Base-by-base conservation (phyloP, 371 early-diverging fungal species). In the Mucor sp. region DNA sequence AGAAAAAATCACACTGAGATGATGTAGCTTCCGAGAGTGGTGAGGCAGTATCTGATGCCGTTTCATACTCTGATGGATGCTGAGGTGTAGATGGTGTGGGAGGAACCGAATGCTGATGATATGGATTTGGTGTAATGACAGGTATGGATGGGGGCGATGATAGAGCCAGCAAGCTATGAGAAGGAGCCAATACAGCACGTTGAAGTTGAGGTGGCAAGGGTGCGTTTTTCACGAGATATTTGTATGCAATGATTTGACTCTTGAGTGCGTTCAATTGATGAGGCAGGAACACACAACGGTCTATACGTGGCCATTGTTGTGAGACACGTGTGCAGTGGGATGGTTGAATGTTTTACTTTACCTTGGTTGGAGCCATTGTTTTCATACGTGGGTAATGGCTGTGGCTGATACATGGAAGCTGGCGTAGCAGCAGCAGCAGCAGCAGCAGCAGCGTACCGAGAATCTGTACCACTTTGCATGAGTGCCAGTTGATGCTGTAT, bases 191-290 rank as follows among this genome's bases (percentile, higher is more conserved):
- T 21, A 94, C 84, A 44, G 84, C 85, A 71, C 86, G 79, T 65
- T 89, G 90, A 41, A 94, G 76, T 33, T 84, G 76, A 9, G 83
- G 76, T 33, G 95, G 94, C 14, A 96, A 73, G 6, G 91, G 88
- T 77, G 89, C 74, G 74, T 91, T 91, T 67, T 85, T 79, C 19
- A 91, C 82, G 53, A 94, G 84, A n/a, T 88, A 76, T 62, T 91
- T 89, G 75, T 86, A 94, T 37, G 93, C 90, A 32, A 86, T 80
- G 58, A 94, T 93, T 66, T 95, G 93, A 68, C 79, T 82, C 59
- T 89, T 87, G 44, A 95, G 79, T 12, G 86, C 85, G 5, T 81
- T 77, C 33, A 90, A 63, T 58, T 94, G 93, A 41, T 79, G 86
- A 37, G 73, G 68, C 5, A 87, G 76, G 60, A 90, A 87, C n/a